These are phyloP conservation scores for Pichia pseudocactophila DNA, from an alignment of 805 yeast species.

Conservation along the genomic window DNA sequence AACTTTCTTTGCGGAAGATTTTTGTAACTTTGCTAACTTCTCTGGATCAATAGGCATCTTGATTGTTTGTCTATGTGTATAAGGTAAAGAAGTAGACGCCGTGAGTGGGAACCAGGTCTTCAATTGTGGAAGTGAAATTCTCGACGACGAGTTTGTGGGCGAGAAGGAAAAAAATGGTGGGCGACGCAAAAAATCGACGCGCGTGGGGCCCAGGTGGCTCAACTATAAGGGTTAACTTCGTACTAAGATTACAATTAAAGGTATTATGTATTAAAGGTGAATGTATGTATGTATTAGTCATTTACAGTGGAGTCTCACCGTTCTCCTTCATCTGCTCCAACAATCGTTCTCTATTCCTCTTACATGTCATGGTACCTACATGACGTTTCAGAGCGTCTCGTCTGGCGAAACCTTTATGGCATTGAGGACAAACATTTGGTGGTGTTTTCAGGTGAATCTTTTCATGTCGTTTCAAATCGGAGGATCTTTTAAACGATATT, in stretches of 20 bases:
- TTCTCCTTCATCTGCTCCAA: conserved; percentile 10
- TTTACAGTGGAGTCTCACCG: not conserved
- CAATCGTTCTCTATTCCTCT: conserved; percentile 54
- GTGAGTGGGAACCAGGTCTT: no score
- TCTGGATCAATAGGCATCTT: conserved; percentile 86
- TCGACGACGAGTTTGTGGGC: no score
- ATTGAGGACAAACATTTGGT: conserved; percentile 64
- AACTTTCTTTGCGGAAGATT: conserved; percentile 73
- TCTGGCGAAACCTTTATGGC: conserved; percentile 79
- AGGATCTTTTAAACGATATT: conserved; percentile 55
- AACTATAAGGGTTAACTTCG: no score
- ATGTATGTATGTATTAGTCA: no score
- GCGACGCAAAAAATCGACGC: no score
- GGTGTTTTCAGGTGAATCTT: conserved; percentile 64
- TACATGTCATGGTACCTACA: conserved; percentile 64
- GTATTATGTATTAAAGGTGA: no score
- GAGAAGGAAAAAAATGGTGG: no score
- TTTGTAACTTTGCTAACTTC: conserved; percentile 86
- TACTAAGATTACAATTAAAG: no score
- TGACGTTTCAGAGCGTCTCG: conserved; percentile 78
- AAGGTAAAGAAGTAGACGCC: no score
- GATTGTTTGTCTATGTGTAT: not conserved
- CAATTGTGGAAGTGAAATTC: no score
- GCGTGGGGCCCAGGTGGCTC: no score
- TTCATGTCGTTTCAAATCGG: conserved; percentile 67